Evolutionary conservation across 805 yeast genomes (phyloP).

Genomic region (Candida pseudofarinosa): DNA sequence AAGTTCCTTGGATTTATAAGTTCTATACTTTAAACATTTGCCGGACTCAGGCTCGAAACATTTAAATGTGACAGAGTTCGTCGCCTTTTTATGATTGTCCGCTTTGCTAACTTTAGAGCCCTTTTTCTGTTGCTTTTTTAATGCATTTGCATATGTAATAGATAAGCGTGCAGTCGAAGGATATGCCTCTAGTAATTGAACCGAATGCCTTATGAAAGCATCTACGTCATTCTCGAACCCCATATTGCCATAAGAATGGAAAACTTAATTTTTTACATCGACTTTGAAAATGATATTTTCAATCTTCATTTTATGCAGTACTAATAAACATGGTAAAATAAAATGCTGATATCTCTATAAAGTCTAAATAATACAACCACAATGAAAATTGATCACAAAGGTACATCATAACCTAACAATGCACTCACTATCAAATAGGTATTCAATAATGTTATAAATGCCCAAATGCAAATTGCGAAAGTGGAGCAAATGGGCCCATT

Average conservation of each 20-base stretch:
- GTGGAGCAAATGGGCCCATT: constrained; percentile 55
- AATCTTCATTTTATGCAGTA: constrained; percentile 2
- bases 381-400: constrained; percentile 7
- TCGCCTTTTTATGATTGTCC: constrained; percentile 15
- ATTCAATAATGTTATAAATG: constrained; percentile 65
- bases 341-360: background rate
- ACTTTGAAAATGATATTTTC: constrained; percentile 2
- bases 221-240: constrained; percentile 10
- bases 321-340: background rate
- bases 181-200: constrained; percentile 31
- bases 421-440: constrained; percentile 54
- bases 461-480: constrained; percentile 62
- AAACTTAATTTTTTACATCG: background rate
- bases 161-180: constrained; percentile 33
- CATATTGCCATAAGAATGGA: background rate
- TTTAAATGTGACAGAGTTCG: constrained; percentile 48
- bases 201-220: constrained; percentile 26
- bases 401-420: constrained; percentile 24
- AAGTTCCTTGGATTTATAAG: constrained; percentile 67
- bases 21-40: constrained; percentile 52
- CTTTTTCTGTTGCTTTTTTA: constrained; percentile 18
- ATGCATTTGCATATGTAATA: constrained; percentile 32
- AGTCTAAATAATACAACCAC: background rate
- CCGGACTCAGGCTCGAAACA: constrained; percentile 65
- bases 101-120: constrained; percentile 7